Evolutionary conservation across 164 flowering plant genomes (phyloP).

Genomic region (Umbellularia californica): DNA sequence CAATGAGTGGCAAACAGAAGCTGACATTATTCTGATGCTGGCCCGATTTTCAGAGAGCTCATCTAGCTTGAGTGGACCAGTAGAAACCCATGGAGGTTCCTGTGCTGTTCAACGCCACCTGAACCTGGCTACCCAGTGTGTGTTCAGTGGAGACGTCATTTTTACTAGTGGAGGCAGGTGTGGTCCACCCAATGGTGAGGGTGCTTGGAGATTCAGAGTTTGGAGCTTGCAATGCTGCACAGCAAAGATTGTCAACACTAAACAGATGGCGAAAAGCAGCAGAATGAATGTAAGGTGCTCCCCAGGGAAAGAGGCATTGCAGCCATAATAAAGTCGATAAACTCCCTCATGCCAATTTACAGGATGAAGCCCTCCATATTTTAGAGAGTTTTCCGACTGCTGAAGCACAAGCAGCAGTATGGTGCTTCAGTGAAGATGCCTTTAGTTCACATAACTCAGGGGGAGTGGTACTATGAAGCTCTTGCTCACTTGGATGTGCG

Average conservation of each 20-base stretch:
- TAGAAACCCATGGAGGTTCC: conserved; percentile 37
- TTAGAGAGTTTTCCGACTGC: conserved; percentile 48
- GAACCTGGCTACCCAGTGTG: conserved; percentile 48
- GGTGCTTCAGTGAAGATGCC: conserved; percentile 48
- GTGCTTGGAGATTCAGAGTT: conserved; percentile 44
- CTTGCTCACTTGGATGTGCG: conserved; percentile 60
- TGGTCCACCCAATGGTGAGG: conserved; percentile 44
- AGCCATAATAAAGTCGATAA: conserved; percentile 41
- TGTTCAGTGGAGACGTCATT: conserved; percentile 52
- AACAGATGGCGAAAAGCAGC: conserved; percentile 44
- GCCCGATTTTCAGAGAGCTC: conserved; percentile 56
- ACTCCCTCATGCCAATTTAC: conserved; percentile 37
- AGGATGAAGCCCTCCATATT: conserved; percentile 48
- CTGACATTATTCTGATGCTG: conserved; percentile 41
- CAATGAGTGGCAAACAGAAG: conserved; percentile 48
- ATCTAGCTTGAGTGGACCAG: conserved; percentile 24
- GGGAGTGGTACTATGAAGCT: conserved; percentile 41
- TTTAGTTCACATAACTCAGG: conserved; percentile 55
- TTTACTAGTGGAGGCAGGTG: conserved; percentile 56
- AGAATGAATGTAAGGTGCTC: conserved; percentile 54
- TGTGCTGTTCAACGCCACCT: conserved; percentile 46
- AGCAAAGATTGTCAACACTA: conserved; percentile 49
- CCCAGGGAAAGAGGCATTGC: conserved; percentile 44
- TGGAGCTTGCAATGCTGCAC: conserved; percentile 42
- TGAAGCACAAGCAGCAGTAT: conserved; percentile 46